phyloP scores from a whole-genome alignment of 768 basidiomycete species.

The Lactarius tabidus region DNA sequence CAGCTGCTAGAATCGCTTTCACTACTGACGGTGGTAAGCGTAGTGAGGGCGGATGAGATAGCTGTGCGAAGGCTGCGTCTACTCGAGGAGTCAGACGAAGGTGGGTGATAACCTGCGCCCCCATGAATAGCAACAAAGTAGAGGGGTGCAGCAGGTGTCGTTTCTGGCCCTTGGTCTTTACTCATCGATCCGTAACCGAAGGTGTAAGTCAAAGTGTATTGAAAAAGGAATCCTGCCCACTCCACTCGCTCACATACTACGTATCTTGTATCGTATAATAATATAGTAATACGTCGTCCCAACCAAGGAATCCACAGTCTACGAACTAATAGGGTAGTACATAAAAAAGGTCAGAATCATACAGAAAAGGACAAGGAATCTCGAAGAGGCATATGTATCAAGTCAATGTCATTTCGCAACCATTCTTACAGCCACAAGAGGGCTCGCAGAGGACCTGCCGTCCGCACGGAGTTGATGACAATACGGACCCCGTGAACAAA shows the following conservation, averaged over 20 bases:
- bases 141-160: not conserved
- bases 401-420: not conserved
- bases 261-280: slow-evolving; percentile 5
- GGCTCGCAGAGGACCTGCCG: slow-evolving; percentile 20
- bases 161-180: not conserved
- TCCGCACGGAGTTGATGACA: slow-evolving; percentile 23
- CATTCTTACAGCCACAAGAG: slow-evolving; percentile 20
- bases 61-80: slow-evolving; percentile 52
- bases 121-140: slow-evolving; percentile 62
- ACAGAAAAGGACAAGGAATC: slow-evolving; percentile 1
- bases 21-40: not conserved
- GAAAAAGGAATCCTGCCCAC: not conserved
- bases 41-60: slow-evolving; percentile 41
- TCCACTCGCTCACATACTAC: too few relatives aligned
- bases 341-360: not conserved
- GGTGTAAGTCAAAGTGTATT: not conserved
- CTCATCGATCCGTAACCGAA: not conserved
- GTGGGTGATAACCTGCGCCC: slow-evolving; percentile 67
- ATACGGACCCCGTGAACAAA: slow-evolving; percentile 29
- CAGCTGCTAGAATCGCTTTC: not conserved
- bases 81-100: slow-evolving; percentile 36
- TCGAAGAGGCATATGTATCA: not conserved
- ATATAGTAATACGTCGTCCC: slow-evolving; percentile 14
- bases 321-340: not conserved
- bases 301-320: slow-evolving; percentile 5